These are phyloP conservation scores for Cystofilobasidium ferigula DNA, from an alignment of 768 basidiomycete species.

Conservation along the genomic window DNA sequence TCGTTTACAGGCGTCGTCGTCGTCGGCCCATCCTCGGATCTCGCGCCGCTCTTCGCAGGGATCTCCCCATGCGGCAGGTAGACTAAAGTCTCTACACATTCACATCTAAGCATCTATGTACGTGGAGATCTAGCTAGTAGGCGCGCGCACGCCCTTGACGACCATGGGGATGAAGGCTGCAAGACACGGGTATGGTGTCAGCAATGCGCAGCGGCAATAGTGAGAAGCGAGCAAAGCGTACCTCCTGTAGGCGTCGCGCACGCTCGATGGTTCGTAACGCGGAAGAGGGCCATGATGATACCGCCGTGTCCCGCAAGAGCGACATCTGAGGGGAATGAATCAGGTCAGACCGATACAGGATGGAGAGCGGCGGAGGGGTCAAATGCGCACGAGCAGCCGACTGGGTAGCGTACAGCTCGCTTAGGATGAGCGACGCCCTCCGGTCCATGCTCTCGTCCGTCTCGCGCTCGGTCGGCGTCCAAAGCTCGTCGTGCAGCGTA, in stretches of 20 bases:
- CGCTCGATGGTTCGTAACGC: not conserved
- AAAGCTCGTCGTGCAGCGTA: constrained; percentile 1
- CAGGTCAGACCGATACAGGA: not conserved
- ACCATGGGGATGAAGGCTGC: constrained; percentile 5
- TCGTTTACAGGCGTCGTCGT: too few relatives aligned
- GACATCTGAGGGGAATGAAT: not conserved
- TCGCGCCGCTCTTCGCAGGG: too few relatives aligned
- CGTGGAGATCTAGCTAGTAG: too few relatives aligned
- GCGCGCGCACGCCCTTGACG: not conserved
- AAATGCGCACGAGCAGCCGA: not conserved
- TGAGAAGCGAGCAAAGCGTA: not conserved
- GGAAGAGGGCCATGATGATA: not conserved
- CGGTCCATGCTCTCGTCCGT: constrained; percentile 6
- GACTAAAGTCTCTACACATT: too few relatives aligned
- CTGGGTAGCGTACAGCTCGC: not conserved
- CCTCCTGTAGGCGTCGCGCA: not conserved
- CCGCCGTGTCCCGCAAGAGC: not conserved
- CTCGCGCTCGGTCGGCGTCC: not conserved
- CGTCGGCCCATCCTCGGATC: too few relatives aligned
- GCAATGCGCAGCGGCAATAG: not conserved
- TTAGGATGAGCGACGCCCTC: not conserved
- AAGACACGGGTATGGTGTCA: not conserved
- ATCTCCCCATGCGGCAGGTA: too few relatives aligned
- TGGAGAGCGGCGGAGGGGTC: not conserved
- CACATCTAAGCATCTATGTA: too few relatives aligned